A percentile compares a stretch with the other conserved stretches of the same genome.
phyloP scores from a whole-genome alignment of 495 filamentous ascomycete genomes.

The Hypoxylon intermedium region DNA sequence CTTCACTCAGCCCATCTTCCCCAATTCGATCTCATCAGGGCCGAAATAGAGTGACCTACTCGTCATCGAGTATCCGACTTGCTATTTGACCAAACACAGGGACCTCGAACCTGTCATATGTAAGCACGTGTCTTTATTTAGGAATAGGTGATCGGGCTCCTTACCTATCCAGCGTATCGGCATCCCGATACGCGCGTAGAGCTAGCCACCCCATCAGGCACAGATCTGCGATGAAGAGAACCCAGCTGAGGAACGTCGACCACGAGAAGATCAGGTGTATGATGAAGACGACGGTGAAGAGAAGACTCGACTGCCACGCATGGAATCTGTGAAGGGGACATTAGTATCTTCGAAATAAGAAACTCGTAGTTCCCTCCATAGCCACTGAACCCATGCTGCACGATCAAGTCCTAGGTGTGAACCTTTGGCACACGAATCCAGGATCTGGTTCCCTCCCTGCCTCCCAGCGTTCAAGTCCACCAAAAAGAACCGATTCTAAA shows the following conservation, averaged over 20 bases:
- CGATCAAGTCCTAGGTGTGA: no score
- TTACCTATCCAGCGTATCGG: conserved; percentile 86
- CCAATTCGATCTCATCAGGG: neutral
- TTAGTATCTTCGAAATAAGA: conserved; percentile 10
- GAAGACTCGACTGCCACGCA: conserved; percentile 89
- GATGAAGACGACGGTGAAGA: conserved; percentile 86
- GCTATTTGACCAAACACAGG: conserved; percentile 85
- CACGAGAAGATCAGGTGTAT: conserved; percentile 86
- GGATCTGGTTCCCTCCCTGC: no score
- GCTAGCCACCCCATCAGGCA: conserved; percentile 78
- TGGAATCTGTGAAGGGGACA: conserved; percentile 70
- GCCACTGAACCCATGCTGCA: no score
- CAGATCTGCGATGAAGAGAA: conserved; percentile 78
- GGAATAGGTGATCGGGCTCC: conserved; percentile 8
- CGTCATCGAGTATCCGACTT: conserved; percentile 90
- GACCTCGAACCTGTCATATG: conserved; percentile 69
- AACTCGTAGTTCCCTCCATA: no score
- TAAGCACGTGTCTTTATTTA: conserved; percentile 2
- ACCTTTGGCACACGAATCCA: neutral
- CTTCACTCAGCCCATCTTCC: neutral
- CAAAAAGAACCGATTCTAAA: no score
- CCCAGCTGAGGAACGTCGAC: conserved; percentile 82
- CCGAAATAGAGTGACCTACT: conserved; percentile 56
- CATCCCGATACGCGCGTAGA: conserved; percentile 82
- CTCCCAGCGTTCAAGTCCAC: no score